Base-by-base conservation (phyloP, 2,329 filamentous ascomycete genomes). In the Aspergillus felis region DNA sequence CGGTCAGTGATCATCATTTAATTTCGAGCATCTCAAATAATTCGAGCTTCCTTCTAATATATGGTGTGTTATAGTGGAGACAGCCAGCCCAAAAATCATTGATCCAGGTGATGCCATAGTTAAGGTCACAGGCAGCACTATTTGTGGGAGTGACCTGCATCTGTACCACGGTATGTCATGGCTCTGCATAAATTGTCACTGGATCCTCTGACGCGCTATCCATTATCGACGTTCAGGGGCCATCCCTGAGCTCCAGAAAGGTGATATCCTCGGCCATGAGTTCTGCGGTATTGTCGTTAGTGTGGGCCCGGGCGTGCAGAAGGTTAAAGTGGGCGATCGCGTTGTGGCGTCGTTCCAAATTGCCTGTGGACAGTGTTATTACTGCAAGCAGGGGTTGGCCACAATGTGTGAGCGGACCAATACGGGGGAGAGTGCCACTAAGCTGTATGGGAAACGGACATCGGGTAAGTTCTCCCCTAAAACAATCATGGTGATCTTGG, bases 271-370 rank as follows among this genome's bases (percentile, higher is more conserved):
- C 0, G 87, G 87, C 29, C 81, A 83, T 60, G 81, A 83, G 60
- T 83, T 81, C 65, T 81, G 79, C 62, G 81, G 81, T 20, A 65
- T 79, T 2, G 76, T 83, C 3, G 79, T 82, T 32, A 75, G 80
- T 51, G 76, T 87, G 1, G 88, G 88, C 0, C 71, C 82, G 0
- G 78, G 61, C 0, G 80, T 85, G 2, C 82, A 73, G 52, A 82
- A 81, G 2, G 72, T 87, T 50, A 74, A 84, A 58, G 73, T 79
- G 6, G 88, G 87, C 14, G 82, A 86, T 63, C 80, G 91, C 28
- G 92, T 94, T 22, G 91, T 96, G 1, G 91, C 89, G 0, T 89
- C 87, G 9, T 96, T 96, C 78, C 91, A 94, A 73, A 94, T 96
- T 68, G 89, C 91, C 9, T 76, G 79, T 61, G 79, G 79, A 0